A percentile compares a stretch with the other conserved stretches of the same genome.
Conservation (phyloP, 2,329 filamentous ascomycete genomes). For the Penicillium sclerotigenum region DNA sequence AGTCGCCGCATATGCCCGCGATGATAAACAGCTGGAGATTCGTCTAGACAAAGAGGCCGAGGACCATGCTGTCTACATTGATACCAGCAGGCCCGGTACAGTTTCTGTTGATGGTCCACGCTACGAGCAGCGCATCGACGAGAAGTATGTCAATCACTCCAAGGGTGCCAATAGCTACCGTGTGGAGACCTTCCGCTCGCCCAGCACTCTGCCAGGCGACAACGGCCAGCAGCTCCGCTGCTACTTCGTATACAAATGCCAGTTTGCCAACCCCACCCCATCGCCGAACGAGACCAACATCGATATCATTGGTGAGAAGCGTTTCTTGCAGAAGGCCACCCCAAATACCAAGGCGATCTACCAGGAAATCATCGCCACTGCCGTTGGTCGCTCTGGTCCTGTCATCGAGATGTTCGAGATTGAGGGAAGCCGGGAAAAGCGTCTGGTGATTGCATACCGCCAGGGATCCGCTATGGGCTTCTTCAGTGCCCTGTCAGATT, state of each 20-base stretch:
- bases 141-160: slow-evolving; percentile 87
- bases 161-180: slow-evolving; percentile 73
- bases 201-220: slow-evolving; percentile 69
- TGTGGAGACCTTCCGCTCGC: slow-evolving; percentile 95
- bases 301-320: slow-evolving; percentile 85
- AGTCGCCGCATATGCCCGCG: slow-evolving; percentile 85
- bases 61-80: slow-evolving; percentile 97
- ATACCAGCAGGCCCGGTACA: slow-evolving; percentile 87
- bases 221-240: slow-evolving; percentile 84
- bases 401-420: slow-evolving; percentile 99
- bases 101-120: slow-evolving; percentile 74
- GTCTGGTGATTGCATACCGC: slow-evolving; percentile 90
- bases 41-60: slow-evolving; percentile 89
- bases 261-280: slow-evolving; percentile 75
- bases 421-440: slow-evolving; percentile 84
- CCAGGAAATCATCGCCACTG: slow-evolving; percentile 84
- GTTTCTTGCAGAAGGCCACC: slow-evolving; percentile 94
- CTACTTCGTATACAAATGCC: slow-evolving; percentile 98
- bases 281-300: slow-evolving; percentile 76
- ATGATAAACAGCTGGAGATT: slow-evolving; percentile 93
- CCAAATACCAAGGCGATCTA: slow-evolving; percentile 95
- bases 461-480: slow-evolving; percentile 86
- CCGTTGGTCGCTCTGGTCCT: slow-evolving; percentile 79
- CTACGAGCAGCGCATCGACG: slow-evolving; percentile 90
- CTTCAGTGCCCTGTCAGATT: slow-evolving; percentile 90